phyloP scores from a whole-genome alignment of 805 yeast species.

The Ogataea naganishii region DNA sequence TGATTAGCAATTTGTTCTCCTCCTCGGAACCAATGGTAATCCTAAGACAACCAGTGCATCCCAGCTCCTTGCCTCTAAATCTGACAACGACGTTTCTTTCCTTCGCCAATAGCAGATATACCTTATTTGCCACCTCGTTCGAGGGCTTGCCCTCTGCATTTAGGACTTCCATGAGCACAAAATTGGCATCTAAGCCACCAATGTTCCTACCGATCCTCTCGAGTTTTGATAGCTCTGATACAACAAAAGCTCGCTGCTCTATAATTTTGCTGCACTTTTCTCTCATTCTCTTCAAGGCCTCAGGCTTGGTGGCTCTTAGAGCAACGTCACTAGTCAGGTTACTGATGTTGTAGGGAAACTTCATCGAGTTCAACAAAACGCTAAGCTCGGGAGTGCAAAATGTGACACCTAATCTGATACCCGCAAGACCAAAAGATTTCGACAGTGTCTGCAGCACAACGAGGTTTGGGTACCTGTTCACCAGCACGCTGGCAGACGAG shows the following conservation, averaged over 20 bases:
- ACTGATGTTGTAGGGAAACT: conserved; percentile 93
- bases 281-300: conserved; percentile 54
- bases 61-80: conserved; percentile 83
- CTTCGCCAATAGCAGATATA: conserved; percentile 66
- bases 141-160: conserved; percentile 56
- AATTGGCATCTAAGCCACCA: conserved; percentile 86
- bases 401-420: conserved; percentile 82
- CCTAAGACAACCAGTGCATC: conserved; percentile 83
- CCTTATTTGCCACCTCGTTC: conserved; percentile 52
- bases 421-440: conserved; percentile 94
- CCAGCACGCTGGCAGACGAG: conserved; percentile 68
- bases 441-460: conserved; percentile 89
- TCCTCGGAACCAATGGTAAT: conserved; percentile 77
- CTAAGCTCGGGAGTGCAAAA: conserved; percentile 57
- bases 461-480: conserved; percentile 71
- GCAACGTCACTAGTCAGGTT: conserved; percentile 73
- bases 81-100: conserved; percentile 76
- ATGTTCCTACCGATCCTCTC: conserved; percentile 63
- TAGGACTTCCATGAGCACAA: conserved; percentile 65
- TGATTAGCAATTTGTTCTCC: conserved; percentile 57
- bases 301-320: conserved; percentile 53
- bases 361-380: conserved; percentile 71
- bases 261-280: conserved; percentile 39
- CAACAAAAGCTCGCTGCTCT: conserved; percentile 45
- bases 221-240: conserved; percentile 44